Evolutionary conservation across 768 basidiomycete species (phyloP).

Genomic region (Porphyrellus cyaneotinctus): DNA sequence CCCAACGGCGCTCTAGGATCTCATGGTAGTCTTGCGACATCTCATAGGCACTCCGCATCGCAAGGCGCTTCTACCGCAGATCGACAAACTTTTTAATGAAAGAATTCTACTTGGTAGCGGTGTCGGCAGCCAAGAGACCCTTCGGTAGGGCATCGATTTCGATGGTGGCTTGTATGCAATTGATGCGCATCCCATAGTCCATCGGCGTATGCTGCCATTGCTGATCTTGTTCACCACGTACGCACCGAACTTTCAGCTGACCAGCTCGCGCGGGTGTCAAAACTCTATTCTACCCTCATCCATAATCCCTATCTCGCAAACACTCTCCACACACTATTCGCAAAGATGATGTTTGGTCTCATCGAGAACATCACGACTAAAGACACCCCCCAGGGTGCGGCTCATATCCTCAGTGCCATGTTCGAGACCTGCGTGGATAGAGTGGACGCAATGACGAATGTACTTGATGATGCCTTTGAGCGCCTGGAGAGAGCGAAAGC

Average conservation of each 20-base stretch:
- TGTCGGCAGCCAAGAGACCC: conserved; percentile 78
- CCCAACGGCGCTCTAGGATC: conserved; percentile 50
- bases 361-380: conserved; percentile 79
- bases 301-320: conserved; percentile 82
- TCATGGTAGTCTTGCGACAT: conserved; percentile 90
- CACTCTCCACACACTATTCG: conserved; percentile 83
- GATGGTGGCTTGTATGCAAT: background rate
- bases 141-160: conserved; percentile 48
- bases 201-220: conserved; percentile 80
- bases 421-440: conserved; percentile 83
- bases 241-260: conserved; percentile 72
- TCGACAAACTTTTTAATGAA: conserved; percentile 90
- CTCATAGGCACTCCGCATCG: conserved; percentile 77
- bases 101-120: conserved; percentile 82
- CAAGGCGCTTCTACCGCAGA: conserved; percentile 70
- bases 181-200: conserved; percentile 43
- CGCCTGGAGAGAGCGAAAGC: conserved; percentile 44
- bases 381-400: conserved; percentile 64
- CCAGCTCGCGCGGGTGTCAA: conserved; percentile 75
- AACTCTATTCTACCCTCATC: conserved; percentile 81
- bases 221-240: conserved; percentile 91
- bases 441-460: conserved; percentile 71
- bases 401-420: conserved; percentile 66
- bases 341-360: conserved; percentile 89
- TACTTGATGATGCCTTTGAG: conserved; percentile 47